Conservation (phyloP, 1,284 basidiomycete genomes). For the Lentinula novae-zelandiae region DNA sequence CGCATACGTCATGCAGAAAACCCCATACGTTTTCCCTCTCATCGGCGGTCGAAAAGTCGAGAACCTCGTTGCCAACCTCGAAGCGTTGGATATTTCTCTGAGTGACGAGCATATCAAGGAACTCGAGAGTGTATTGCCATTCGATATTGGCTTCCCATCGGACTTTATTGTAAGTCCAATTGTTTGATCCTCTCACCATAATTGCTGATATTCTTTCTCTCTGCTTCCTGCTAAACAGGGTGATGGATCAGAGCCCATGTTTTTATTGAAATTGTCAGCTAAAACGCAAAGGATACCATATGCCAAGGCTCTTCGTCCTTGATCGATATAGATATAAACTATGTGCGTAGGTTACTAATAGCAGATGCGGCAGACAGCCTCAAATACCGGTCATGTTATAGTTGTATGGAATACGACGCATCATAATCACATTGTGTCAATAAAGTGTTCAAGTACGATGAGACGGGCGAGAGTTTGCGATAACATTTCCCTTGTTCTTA, state of each 20-base stretch:
- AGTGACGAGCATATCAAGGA: slow-evolving; percentile 33
- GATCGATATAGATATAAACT: neutral
- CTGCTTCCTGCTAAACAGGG: neutral
- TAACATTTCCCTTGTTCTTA: no score
- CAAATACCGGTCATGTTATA: no score
- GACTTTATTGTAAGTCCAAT: slow-evolving; percentile 14
- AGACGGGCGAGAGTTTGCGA: no score
- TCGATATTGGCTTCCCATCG: slow-evolving; percentile 20
- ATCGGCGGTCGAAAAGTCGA: slow-evolving; percentile 42
- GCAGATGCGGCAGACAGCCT: no score
- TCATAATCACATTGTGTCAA: no score
- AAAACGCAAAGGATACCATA: neutral
- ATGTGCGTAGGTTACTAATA: no score
- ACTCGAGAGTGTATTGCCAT: slow-evolving; percentile 11
- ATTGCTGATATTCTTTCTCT: neutral
- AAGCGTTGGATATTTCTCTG: slow-evolving; percentile 34
- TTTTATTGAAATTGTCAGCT: neutral
- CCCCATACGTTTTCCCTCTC: slow-evolving; percentile 38
- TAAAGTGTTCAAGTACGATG: no score
- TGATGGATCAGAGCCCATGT: slow-evolving; percentile 3
- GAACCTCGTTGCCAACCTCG: slow-evolving; percentile 37
- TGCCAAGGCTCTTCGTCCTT: slow-evolving; percentile 2
- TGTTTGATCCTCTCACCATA: neutral
- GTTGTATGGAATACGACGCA: no score
- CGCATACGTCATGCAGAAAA: slow-evolving; percentile 38